These are phyloP conservation scores for Uronychia setigera DNA, from an alignment of 73 alveolate genomes.

Conservation along the genomic window DNA sequence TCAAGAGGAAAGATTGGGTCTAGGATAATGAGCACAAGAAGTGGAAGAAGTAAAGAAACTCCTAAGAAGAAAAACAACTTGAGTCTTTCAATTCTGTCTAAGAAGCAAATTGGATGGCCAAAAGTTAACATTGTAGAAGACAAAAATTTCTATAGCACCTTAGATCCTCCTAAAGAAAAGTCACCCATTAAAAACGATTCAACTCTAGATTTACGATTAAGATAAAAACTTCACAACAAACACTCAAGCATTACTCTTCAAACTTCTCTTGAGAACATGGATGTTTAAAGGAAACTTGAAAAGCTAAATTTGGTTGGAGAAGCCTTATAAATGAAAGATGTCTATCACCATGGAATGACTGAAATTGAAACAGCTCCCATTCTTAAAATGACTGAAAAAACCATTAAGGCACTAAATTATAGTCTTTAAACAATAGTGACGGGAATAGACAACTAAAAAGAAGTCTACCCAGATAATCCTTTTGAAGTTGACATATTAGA, in stretches of 20 bases:
- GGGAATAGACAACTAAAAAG: not conserved
- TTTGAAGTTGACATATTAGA: not conserved
- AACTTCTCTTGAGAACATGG: not conserved
- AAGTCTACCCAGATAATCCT: not conserved
- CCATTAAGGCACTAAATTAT: not conserved
- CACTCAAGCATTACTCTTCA: not conserved
- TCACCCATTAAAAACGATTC: not conserved
- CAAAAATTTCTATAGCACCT: not conserved
- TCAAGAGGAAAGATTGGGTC: not conserved
- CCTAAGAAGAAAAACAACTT: not conserved
- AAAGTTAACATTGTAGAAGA: not conserved
- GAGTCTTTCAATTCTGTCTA: not conserved
- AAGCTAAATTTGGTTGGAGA: not conserved
- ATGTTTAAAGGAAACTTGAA: not conserved
- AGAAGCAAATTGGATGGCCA: not conserved
- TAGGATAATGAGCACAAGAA: not conserved
- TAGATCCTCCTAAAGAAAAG: conserved; percentile 1
- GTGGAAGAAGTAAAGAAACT: not conserved
- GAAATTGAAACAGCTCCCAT: not conserved
- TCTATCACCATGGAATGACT: too few relatives aligned
- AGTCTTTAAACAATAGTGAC: not conserved
- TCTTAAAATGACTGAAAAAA: not conserved
- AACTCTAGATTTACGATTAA: not conserved
- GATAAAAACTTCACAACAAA: not conserved
- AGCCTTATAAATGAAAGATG: not conserved